Evolutionary conservation across 257 asterid genomes (phyloP), one percentile per base, ranked within the genome.

Genomic region (Rehmannia glutinosa): DNA sequence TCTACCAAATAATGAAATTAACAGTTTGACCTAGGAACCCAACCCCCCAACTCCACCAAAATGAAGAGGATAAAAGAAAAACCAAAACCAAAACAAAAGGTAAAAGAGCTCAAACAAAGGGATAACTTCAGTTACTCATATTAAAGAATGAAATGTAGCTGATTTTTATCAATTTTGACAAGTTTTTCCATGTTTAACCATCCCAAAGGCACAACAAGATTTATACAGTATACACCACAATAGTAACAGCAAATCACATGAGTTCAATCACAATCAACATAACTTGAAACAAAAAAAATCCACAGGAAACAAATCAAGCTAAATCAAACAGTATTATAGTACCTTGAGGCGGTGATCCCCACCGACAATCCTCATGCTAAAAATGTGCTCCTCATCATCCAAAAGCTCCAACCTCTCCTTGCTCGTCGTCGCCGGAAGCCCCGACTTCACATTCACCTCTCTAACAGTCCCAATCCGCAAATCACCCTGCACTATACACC

Each of bases 291-390:
- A 59, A 28, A 62, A n/a, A n/a, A 63, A 13, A 32, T 32, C 38
- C 38, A 1, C 54, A 8, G 2, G n/a, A 42, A 65, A 42, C 6
- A 54, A 54, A 24, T 35, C 16, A 4, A 46, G 33, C 6, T 11
- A 36, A 65, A 28, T 36, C 27, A 23, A 30, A 7, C 0, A 38
- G 13, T 38, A 1, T 1, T 3, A 38, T 36, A 47, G 42, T 76
- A 89, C 96, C 95, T 80, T 83, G 55, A 88, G 89, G 77, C 96
- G 87, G 76, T 91, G 97, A 91, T 91, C 96, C 21, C 97, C 95
- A 8, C 96, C 97, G 46, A 91, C 96, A 76, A 86, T 91, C 82
- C 89, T 75, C 83, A 91, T 77, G 28, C 95, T 81, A 45, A 91
- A 81, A 64, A 91, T 79, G 73, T 82, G 96, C 27, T 91, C 90